A percentile compares a stretch with the other conserved stretches of the same genome.
phyloP scores from a whole-genome alignment of 768 basidiomycete genomes.

The Lepiota brunneoincarnata region DNA sequence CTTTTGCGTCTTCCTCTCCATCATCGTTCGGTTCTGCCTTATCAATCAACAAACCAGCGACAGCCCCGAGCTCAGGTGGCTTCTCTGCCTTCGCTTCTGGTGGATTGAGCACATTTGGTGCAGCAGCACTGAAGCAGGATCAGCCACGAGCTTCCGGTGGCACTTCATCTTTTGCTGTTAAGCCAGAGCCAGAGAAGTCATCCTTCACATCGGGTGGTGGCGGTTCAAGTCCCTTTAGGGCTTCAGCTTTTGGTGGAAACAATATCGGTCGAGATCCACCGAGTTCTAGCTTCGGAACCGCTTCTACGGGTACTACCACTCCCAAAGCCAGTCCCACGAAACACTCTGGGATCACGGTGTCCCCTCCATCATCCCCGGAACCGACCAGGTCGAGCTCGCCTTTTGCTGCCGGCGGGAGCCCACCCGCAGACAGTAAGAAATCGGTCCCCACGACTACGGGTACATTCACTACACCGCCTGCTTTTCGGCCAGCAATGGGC shows the following conservation, averaged over 20 bases:
- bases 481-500: conserved; percentile 37
- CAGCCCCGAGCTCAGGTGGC: conserved; percentile 2
- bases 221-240: background rate
- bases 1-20: conserved; percentile 13
- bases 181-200: background rate
- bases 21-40: conserved; percentile 8
- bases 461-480: conserved; percentile 12
- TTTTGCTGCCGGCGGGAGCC: background rate
- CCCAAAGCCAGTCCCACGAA: background rate
- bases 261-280: background rate
- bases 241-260: background rate
- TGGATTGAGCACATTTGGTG: conserved; percentile 9
- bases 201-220: background rate
- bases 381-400: background rate
- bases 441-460: background rate
- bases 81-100: conserved; percentile 20
- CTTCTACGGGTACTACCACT: background rate
- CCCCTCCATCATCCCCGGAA: conserved; percentile 10
- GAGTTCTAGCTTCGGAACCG: background rate
- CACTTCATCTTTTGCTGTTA: background rate
- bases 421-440: background rate
- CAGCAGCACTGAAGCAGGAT: background rate
- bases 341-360: background rate
- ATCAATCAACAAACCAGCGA: background rate
- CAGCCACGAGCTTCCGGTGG: background rate